Conservation (phyloP, 2,329 filamentous ascomycete genomes). For the Stagonosporopsis chrysanthemi region DNA sequence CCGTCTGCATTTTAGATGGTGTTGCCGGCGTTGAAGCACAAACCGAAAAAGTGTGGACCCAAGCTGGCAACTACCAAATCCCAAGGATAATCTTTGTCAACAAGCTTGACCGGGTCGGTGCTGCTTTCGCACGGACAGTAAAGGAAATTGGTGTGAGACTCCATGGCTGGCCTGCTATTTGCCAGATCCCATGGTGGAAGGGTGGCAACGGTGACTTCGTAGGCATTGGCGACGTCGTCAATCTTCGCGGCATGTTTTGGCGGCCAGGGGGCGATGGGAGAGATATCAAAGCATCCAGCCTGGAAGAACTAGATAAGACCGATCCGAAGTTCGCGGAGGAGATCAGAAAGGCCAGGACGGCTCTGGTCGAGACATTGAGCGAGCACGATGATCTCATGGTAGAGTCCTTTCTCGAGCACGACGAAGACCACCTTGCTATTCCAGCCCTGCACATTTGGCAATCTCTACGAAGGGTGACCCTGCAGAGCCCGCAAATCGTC, state of each 20-base stretch:
- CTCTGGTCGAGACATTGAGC: conserved; percentile 82
- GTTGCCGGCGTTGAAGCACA: conserved; percentile 96
- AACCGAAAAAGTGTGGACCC: conserved; percentile 94
- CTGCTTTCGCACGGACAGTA: conserved; percentile 82
- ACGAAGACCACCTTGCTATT: conserved; percentile 75
- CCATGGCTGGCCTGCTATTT: conserved; percentile 85
- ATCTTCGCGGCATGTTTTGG: conserved; percentile 79
- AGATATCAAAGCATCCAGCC: conserved; percentile 62
- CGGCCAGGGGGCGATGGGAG: conserved; percentile 71
- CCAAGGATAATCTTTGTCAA: conserved; percentile 84
- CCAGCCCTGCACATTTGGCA: conserved; percentile 71
- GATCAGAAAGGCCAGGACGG: conserved; percentile 75
- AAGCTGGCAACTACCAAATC: conserved; percentile 84
- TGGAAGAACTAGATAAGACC: conserved; percentile 61
- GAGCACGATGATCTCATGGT: conserved; percentile 89
- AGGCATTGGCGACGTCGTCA: conserved; percentile 84
- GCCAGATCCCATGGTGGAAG: conserved; percentile 95
- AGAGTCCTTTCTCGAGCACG: conserved; percentile 80
- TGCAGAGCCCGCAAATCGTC: conserved; percentile 71
- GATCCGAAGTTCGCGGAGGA: conserved; percentile 67
- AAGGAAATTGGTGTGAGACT: conserved; percentile 83
- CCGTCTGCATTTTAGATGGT: conserved; percentile 90
- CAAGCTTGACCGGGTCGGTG: conserved; percentile 84
- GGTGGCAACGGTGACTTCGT: conserved; percentile 74
- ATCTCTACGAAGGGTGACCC: conserved; percentile 76